These are phyloP conservation scores for Plasmodium gaboni DNA, from an alignment of 169 alveolate genomes.

Conservation along the genomic window DNA sequence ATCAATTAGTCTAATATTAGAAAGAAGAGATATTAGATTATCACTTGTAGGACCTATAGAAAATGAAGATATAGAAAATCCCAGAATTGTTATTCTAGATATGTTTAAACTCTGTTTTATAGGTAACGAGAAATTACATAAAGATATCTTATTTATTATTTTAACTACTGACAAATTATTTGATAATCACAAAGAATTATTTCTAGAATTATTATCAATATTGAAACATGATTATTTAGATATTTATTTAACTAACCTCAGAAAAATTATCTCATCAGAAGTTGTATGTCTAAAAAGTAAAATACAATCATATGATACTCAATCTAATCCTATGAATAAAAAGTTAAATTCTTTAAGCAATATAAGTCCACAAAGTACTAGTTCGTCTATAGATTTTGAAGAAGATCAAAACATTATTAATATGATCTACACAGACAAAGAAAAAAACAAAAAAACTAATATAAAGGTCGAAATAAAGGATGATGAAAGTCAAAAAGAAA, in stretches of 20 bases:
- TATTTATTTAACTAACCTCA: slow-evolving; percentile 35
- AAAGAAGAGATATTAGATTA: slow-evolving; percentile 65
- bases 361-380: slow-evolving; percentile 18
- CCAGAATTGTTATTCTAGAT: slow-evolving; percentile 37
- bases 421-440: slow-evolving; percentile 4
- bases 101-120: slow-evolving; percentile 62
- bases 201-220: slow-evolving; percentile 44
- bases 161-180: slow-evolving; percentile 62
- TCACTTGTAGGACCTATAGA: slow-evolving; percentile 73
- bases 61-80: slow-evolving; percentile 54
- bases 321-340: neutral
- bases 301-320: slow-evolving; percentile 35
- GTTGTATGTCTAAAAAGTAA: slow-evolving; percentile 37
- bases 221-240: slow-evolving; percentile 51
- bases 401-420: neutral
- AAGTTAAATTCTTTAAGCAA: slow-evolving; percentile 2
- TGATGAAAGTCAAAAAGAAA: neutral
- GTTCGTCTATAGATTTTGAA: slow-evolving; percentile 44
- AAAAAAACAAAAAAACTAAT: neutral
- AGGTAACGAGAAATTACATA: slow-evolving; percentile 64
- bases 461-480: neutral
- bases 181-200: slow-evolving; percentile 67
- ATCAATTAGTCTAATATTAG: slow-evolving; percentile 59
- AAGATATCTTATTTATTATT: slow-evolving; percentile 50
- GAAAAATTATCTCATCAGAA: slow-evolving; percentile 62